Percentiles rank a stretch among this genome's conserved stretches.
Evolutionary conservation across 2,329 filamentous ascomycete species (phyloP).

Genomic region (Aspergillus alliaceus): DNA sequence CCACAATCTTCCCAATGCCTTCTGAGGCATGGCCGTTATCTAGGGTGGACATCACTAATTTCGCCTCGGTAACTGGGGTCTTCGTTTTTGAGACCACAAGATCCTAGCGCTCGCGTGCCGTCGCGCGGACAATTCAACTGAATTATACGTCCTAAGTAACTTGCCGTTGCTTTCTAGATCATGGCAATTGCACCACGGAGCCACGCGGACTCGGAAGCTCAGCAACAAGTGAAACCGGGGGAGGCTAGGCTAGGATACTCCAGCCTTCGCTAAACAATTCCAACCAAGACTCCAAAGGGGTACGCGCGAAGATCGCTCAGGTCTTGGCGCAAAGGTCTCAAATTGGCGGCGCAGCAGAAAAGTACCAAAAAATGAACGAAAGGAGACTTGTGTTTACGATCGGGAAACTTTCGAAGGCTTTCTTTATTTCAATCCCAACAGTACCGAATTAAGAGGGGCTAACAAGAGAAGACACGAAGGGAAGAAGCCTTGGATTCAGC

Average conservation of each 20-base stretch:
- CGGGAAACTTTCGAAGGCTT: background rate
- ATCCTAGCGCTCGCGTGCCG: background rate
- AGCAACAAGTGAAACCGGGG: too few relatives aligned
- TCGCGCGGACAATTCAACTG: background rate
- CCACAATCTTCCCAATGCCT: constrained; percentile 16
- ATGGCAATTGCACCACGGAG: background rate
- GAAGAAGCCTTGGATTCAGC: too few relatives aligned
- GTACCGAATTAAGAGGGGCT: background rate
- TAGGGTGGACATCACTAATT: constrained; percentile 22
- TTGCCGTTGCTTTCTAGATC: background rate
- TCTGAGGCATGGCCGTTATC: constrained; percentile 29
- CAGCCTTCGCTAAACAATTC: background rate
- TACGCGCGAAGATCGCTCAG: background rate
- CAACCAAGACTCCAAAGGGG: background rate
- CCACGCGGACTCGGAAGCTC: background rate
- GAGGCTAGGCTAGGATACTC: background rate
- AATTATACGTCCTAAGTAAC: background rate
- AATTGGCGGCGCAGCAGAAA: background rate
- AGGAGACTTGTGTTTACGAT: too few relatives aligned
- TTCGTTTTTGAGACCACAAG: background rate
- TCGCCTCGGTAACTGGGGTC: constrained; percentile 9
- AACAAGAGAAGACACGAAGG: background rate
- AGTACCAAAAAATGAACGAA: background rate
- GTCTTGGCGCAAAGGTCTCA: constrained; percentile 8
- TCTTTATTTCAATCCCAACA: background rate